Base-by-base conservation (phyloP, 208 protist species). In the Trichomonas gallinae region DNA sequence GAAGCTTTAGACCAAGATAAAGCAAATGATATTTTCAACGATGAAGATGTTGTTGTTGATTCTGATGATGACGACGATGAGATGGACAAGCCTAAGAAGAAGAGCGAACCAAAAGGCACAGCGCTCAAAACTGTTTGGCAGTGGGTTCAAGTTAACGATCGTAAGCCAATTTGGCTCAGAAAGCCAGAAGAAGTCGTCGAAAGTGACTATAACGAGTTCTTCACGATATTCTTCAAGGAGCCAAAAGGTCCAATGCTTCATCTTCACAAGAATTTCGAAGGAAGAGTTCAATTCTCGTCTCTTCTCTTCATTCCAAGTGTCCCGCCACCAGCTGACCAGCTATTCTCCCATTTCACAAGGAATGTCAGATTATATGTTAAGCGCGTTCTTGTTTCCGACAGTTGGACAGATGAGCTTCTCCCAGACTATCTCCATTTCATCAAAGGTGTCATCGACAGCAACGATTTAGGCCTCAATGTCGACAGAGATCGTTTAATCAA, bases 401-500 rank as follows among this genome's bases (percentile, higher is more conserved):
- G 49, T 1, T 96, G 48, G 87, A 51, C 11, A 23, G 96, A 96
- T 58, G 96, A 96, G 38, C 23, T 96, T 36, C 21, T 96, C 9
- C 96, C 96, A 88, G 23, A 26, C 23, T 96, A 88, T 48, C 31
- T 96, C 2, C 93, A 97, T 97, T 99, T 99, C 97, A 97, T 99
- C 83, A 98, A 98, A 85, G 99, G 99, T 97, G 98, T 99, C 38
- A 99, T 99, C 13, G 99, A 99, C 98, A 99, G 98, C 96, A 99
- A 99, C 82, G 99, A 99, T 97, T 98, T 99, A 38, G 99, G 99
- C 49, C 98, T 99, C 42, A 99, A 99, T 97, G 99, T 99, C 8
- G 99, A 99, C 9, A 98, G 99, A 96, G 99, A 99, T 98, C 98
- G 99, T 87, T 98, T 99, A 36, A 99, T 99, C 98, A 98, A 99